These are phyloP conservation scores for Corymbia calophylla DNA, from an alignment of 441 rosid species.

Conservation along the genomic window DNA sequence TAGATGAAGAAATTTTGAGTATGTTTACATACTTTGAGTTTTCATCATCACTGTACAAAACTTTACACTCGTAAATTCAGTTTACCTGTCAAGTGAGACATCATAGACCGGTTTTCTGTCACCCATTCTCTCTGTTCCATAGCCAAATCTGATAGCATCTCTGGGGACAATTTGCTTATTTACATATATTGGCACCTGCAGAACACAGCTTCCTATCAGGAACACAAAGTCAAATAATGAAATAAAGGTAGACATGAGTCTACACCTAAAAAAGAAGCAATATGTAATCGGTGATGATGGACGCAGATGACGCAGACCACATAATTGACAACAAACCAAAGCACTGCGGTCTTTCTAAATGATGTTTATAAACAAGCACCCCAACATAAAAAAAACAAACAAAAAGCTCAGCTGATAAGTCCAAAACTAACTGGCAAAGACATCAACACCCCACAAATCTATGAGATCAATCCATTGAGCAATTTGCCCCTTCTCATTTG, in stretches of 20 bases:
- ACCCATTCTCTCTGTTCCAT: constrained; percentile 45
- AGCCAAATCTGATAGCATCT: constrained; percentile 72
- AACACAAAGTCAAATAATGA: neutral
- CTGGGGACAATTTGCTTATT: constrained; percentile 62
- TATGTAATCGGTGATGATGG: neutral
- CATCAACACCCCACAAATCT: neutral
- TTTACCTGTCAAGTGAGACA: constrained; percentile 75
- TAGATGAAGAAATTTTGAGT: constrained; percentile 5
- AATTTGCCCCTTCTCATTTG: neutral
- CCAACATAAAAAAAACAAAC: too few species aligned
- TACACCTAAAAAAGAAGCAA: neutral
- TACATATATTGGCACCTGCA: constrained; percentile 84
- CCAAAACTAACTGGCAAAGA: neutral
- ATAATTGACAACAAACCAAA: neutral
- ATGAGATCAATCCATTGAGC: neutral
- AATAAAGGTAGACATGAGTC: neutral
- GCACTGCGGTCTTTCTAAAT: neutral
- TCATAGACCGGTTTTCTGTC: constrained; percentile 51
- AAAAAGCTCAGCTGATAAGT: neutral
- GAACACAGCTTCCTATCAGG: neutral
- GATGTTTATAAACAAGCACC: neutral
- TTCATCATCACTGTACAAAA: neutral
- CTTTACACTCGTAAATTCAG: neutral
- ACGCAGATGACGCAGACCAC: too few species aligned
- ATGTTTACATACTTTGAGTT: neutral